Evolutionary conservation across 2,329 filamentous ascomycete genomes (phyloP).

Genomic region (Sclerotinia glacialis): DNA sequence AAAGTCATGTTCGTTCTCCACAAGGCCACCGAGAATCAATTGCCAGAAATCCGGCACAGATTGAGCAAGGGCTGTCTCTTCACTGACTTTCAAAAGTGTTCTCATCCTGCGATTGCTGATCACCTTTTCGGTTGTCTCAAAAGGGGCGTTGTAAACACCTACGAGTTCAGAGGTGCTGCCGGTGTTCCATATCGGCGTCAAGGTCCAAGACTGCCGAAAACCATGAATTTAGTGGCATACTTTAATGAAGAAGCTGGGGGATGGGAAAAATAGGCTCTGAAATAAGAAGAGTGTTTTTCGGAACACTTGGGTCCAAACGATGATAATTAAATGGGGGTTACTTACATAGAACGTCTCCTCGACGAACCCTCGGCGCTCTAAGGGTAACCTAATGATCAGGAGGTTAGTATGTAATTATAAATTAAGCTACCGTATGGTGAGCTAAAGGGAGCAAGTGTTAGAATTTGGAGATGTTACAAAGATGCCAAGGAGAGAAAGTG

Average conservation of each 20-base stretch:
- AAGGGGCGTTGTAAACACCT: conserved; percentile 68
- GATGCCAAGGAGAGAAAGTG: background rate
- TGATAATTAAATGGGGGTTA: background rate
- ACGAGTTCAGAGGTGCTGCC: conserved; percentile 69
- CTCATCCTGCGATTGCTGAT: conserved; percentile 75
- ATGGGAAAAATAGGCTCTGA: too few relatives aligned
- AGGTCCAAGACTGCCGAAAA: conserved; percentile 59
- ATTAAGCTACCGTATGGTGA: background rate
- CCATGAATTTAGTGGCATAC: background rate
- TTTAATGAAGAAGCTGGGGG: background rate
- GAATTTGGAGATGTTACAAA: background rate
- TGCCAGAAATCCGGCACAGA: conserved; percentile 72
- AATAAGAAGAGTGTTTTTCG: background rate
- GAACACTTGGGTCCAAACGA: too few relatives aligned
- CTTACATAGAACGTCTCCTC: conserved; percentile 71
- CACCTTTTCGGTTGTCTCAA: conserved; percentile 74
- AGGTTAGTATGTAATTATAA: background rate
- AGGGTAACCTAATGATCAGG: conserved; percentile 50
- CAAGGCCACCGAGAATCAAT: conserved; percentile 63
- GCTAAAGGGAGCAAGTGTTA: background rate
- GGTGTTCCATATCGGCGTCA: conserved; percentile 64
- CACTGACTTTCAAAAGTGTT: conserved; percentile 71
- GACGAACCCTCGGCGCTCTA: conserved; percentile 61
- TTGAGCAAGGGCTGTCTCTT: conserved; percentile 67
- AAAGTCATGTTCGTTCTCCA: conserved; percentile 70